Evolutionary conservation across 1,139 yeast genomes (phyloP), one percentile per base, ranked within the genome.

Genomic region (Diutina neorugosa): DNA sequence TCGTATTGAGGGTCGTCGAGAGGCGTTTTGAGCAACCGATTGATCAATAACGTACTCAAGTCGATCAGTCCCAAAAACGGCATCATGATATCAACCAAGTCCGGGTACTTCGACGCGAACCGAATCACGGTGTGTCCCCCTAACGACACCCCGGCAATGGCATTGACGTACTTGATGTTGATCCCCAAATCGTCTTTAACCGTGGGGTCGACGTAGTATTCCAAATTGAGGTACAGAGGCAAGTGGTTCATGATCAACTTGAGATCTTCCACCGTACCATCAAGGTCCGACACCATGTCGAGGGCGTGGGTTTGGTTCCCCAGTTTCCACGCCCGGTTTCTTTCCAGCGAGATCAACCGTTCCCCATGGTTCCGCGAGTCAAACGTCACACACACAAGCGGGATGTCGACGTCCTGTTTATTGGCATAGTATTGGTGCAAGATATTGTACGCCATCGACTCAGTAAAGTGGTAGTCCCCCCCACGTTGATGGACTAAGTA

Each of bases 31-130:
- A 62, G 60, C 54, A 74, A 61, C 54, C 83, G 62, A 57, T 71
- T 74, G 55, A 76, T 54, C 58, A 77, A 63, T 54, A 77, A 63
- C 3, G 78, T 65, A 4, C 77, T 62, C 56, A 77, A 62, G 53
- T 77, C 80, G 51, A 69, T 64, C 53, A 73, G 68, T 1, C 81
- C 83, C 52, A 78, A 67, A 23, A 77, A 85, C 47, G 98, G 97
- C 65, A 91, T 91, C 59, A 84, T 65, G 53, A 90, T 96, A 56
- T 91, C 75, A 52, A 89, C 81, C 61, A 91, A 75, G 2, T 97
- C 96, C 0, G 97, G 97, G 27, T 84, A 75, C 19, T 91, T 80
- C 7, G 97, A 96, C 19, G 88, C 84, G 68, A 90, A 89, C 53
- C 83, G 65, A 64, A 80, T 77, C 25, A 76, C 68, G 11, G 76